phyloP scores from a whole-genome alignment of 129 eudicot species.

The Arctium minus region DNA sequence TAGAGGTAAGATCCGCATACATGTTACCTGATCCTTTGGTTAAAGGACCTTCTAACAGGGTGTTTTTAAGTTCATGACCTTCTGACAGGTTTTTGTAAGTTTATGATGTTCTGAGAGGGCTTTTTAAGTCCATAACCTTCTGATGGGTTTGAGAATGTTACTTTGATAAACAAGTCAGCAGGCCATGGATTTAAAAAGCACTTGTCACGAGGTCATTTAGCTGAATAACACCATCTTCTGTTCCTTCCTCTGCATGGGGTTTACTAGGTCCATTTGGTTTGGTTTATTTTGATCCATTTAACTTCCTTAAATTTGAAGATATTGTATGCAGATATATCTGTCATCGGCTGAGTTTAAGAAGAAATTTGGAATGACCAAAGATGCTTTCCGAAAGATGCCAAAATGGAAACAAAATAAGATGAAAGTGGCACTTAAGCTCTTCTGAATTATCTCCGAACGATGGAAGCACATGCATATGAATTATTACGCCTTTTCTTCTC shows the following conservation, averaged over 20 bases:
- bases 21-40: no score
- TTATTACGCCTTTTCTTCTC: slow-evolving; percentile 12
- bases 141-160: not conserved
- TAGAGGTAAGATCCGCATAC: no score
- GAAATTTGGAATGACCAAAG: slow-evolving; percentile 78
- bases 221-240: not conserved
- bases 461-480: not conserved
- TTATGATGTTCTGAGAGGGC: no score
- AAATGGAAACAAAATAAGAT: slow-evolving; percentile 94
- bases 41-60: no score
- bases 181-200: not conserved
- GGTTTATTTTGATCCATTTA: not conserved
- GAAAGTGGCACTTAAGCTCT: slow-evolving; percentile 59
- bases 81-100: no score
- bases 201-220: no score
- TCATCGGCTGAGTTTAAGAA: slow-evolving; percentile 68
- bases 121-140: not conserved
- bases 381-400: slow-evolving; percentile 74
- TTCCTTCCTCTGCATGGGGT: not conserved
- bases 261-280: not conserved
- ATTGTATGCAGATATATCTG: slow-evolving; percentile 55
- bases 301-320: not conserved
- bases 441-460: slow-evolving; percentile 32
- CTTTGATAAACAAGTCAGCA: not conserved
- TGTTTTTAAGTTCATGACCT: not conserved